Evolutionary conservation across 345 rosid species (phyloP), one percentile per base, ranked within the genome.

Genomic region (Reutealis trisperma): DNA sequence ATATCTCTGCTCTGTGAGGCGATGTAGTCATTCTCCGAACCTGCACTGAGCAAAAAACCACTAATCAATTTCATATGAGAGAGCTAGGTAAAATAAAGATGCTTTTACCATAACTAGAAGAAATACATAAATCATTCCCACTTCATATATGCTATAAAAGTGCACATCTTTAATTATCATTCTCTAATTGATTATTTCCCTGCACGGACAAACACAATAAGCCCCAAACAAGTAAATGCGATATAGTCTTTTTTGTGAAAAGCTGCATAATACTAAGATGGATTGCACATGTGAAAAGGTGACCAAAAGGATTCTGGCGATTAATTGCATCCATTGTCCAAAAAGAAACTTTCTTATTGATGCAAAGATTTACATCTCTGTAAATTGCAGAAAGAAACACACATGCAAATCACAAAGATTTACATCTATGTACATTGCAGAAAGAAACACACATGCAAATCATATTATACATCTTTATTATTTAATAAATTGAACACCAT

Each of bases 11-110:
- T 84, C 85, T 86, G 82, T 91, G 93, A 45, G 95, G 86, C 73
- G 93, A 89, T 77, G 89, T 88, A 30, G 93, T 88, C 93, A 91
- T 89, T 83, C 93, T 84, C 63, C 95, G 83, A 75, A 89, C 95
- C 95, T 91, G 89, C 86, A 81, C 30, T 78, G 34, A 83, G 72
- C 59, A 79, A 55, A 59, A 76, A 72, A 83, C 51, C 74, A 78
- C 58, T 42, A 63, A 75, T 14, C 42, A 63, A 74, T 80, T 71
- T 83, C 72, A 73, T 66, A 65, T 68, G 63, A 65, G 52, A 82
- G 63, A 79, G 64, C 69, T 64, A 78, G 51, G 21, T 22, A 44
- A 75, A 49, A 68, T 18, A 41, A 68, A 78, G 42, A 61, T n/a
- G 14, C 55, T 51, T 51, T 14, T 11, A 14, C 55, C 1, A 13